Conservation (phyloP, 768 basidiomycete species). For the Boletus tomentosulus region DNA sequence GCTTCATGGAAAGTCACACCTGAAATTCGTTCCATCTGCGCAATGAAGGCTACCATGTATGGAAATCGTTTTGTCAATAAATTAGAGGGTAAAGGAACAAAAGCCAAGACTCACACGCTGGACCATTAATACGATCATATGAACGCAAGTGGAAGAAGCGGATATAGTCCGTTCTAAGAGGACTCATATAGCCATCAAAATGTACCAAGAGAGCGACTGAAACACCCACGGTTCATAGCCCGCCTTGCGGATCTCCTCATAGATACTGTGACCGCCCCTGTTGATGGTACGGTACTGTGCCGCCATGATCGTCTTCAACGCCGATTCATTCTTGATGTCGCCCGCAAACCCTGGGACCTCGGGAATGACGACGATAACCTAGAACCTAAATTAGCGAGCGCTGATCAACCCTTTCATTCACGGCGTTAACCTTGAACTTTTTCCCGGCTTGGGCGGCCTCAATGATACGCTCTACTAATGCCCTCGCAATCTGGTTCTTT, state of each 20-base stretch:
- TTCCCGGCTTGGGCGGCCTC: constrained; percentile 63
- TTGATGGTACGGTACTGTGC: constrained; percentile 88
- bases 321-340: constrained; percentile 61
- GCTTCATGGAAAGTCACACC: constrained; percentile 83
- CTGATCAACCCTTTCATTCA: neutral
- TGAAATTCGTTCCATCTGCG: constrained; percentile 65
- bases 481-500: constrained; percentile 77
- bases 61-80: constrained; percentile 18
- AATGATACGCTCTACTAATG: constrained; percentile 81
- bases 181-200: neutral
- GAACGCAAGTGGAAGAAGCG: constrained; percentile 89
- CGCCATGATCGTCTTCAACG: constrained; percentile 81
- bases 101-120: constrained; percentile 42
- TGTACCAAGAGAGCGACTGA: neutral
- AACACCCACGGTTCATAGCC: constrained; percentile 72
- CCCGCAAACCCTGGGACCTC: constrained; percentile 91
- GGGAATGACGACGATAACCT: constrained; percentile 86
- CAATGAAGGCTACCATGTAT: constrained; percentile 43
- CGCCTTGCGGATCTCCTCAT: constrained; percentile 72
- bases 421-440: constrained; percentile 66
- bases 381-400: neutral
- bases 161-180: constrained; percentile 70
- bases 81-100: constrained; percentile 3
- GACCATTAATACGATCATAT: constrained; percentile 88
- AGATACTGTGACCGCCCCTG: constrained; percentile 82